Percentiles rank a stretch among this genome's conserved stretches.
Evolutionary conservation across 306 rosid species (phyloP).

Genomic region (Clitoria ternatea): DNA sequence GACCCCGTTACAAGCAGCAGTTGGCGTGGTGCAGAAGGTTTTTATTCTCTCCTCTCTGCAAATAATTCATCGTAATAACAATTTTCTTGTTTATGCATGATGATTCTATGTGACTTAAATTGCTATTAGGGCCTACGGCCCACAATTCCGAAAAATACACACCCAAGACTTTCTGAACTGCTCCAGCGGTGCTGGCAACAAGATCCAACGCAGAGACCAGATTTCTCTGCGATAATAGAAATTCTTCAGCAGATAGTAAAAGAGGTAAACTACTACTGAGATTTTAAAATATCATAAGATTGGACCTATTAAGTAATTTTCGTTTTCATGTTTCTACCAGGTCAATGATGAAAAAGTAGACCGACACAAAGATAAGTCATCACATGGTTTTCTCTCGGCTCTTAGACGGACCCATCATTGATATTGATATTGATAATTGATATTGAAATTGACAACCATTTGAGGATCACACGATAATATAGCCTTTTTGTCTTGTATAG

Average conservation of each 20-base stretch:
- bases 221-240: constrained; percentile 68
- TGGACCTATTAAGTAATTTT: constrained; percentile 3
- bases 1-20: constrained; percentile 98
- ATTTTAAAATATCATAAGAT: not conserved
- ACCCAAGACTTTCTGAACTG: constrained; percentile 68
- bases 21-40: constrained; percentile 99
- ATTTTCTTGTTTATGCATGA: not conserved
- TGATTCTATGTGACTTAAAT: constrained; percentile 18
- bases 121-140: constrained; percentile 75
- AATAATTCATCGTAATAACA: not conserved
- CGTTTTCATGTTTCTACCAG: constrained; percentile 37
- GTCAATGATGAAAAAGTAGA: constrained; percentile 43
- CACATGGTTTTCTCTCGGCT: constrained; percentile 65
- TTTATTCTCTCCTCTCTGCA: constrained; percentile 14
- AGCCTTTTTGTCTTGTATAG: constrained; percentile 41
- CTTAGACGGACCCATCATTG: constrained; percentile 52
- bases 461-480: constrained; percentile 21
- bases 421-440: constrained; percentile 33
- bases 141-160: constrained; percentile 65
- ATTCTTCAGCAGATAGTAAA: constrained; percentile 62
- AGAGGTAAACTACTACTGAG: constrained; percentile 50
- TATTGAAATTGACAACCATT: constrained; percentile 1
- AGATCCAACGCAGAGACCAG: constrained; percentile 73
- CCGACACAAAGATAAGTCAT: constrained; percentile 47
- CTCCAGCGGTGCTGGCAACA: constrained; percentile 90